These are phyloP conservation scores for Harringtonia aguacate DNA, from an alignment of 2,329 filamentous ascomycete species.

Conservation along the genomic window DNA sequence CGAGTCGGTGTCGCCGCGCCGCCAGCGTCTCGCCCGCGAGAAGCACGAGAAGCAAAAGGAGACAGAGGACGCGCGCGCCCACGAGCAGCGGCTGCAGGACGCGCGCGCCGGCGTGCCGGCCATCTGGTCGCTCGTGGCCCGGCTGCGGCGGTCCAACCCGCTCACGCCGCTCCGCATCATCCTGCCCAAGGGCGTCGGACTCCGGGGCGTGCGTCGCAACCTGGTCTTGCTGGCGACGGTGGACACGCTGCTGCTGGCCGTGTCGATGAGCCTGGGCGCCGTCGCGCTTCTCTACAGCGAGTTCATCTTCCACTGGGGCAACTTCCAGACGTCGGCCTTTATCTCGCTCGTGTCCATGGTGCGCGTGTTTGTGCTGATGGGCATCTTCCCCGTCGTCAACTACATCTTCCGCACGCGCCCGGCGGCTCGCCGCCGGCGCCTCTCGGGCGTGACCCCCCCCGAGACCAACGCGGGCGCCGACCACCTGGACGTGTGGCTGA, in stretches of 20 bases:
- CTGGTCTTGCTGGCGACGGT: slow-evolving; percentile 70
- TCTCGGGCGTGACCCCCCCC: slow-evolving; percentile 23
- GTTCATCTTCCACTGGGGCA: slow-evolving; percentile 72
- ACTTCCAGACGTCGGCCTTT: slow-evolving; percentile 68
- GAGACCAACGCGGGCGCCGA: slow-evolving; percentile 62
- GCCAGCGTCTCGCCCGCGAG: slow-evolving; percentile 59
- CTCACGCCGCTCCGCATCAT: slow-evolving; percentile 70
- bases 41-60: slow-evolving; percentile 44
- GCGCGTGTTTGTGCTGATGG: slow-evolving; percentile 65
- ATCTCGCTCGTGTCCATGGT: slow-evolving; percentile 68
- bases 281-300: slow-evolving; percentile 78
- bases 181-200: slow-evolving; percentile 57
- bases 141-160: slow-evolving; percentile 48
- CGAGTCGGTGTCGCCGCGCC: slow-evolving; percentile 69
- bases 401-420: slow-evolving; percentile 57
- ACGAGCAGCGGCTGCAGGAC: slow-evolving; percentile 8
- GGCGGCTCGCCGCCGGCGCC: slow-evolving; percentile 28
- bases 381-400: slow-evolving; percentile 66
- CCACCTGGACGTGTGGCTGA: slow-evolving; percentile 62
- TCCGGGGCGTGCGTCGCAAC: slow-evolving; percentile 59
- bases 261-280: slow-evolving; percentile 70
- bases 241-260: slow-evolving; percentile 72
- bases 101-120: neutral
- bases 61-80: slow-evolving; percentile 18
- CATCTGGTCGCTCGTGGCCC: neutral